Evolutionary conservation across 768 basidiomycete species (phyloP), one percentile per base, ranked within the genome.

Genomic region (Calvatia gigantea): DNA sequence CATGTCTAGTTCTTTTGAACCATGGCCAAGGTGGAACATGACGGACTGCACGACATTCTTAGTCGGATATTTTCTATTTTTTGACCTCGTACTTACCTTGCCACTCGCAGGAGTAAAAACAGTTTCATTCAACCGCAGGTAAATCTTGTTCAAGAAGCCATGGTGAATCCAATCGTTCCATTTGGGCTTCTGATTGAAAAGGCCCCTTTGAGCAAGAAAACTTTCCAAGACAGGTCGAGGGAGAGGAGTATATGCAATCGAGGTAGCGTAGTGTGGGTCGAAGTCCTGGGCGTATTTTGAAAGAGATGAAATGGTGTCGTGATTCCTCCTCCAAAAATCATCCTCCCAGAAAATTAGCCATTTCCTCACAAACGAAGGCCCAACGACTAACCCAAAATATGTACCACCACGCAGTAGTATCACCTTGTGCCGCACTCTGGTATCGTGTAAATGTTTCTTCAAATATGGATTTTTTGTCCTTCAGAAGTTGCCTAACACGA

Each of bases 251-350:
- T 87, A 89, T 3, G 89, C 89, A 58, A 92, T 85, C 3, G 86
- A 88, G 0, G 80, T 77, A 8, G 80, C 76, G 62, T 85, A 91
- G 58, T 85, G 78, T 0, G 90, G 89, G 64, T 86, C 81, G 64
- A 91, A 92, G 62, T 86, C 84, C 0, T 73, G 29, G 2, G 75
- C 78, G 61, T 85, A 73, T 5, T 69, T 73, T 43, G 65, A 53
- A 12, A 91, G 66, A 14, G 70, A 74, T 15, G 70, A 60, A 43
- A 88, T 81, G 0, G 84, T 81, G 41, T 79, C 75, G 61, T 81
- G 66, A 64, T 91, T 90, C 51, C 87, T 73, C 58, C 87, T 73
- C 87, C 87, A 91, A 6, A 89, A 64, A 64, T 89, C 88, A 63
- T 91, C 88, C 87, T 87, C 55, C 17, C 33, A 19, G 48, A n/a